phyloP scores from a whole-genome alignment of 1,139 yeast species.

The Meyerozyma guilliermondii region DNA sequence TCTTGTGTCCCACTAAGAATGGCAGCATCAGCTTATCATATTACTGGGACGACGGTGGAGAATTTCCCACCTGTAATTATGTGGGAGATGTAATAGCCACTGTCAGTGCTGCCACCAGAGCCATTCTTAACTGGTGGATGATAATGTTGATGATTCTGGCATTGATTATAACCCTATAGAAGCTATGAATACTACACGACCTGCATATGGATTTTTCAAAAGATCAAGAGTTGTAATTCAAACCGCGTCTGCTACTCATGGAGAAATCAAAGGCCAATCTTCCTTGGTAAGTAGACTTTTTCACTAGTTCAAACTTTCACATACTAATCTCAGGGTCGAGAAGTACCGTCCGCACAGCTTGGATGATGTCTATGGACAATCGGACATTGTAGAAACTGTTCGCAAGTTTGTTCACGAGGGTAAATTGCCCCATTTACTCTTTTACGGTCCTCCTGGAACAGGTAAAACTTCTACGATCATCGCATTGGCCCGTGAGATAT shows the following conservation, averaged over 20 bases:
- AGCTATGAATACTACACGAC: background rate
- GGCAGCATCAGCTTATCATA: conserved; percentile 41
- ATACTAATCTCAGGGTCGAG: conserved; percentile 61
- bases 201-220: background rate
- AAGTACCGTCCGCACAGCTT: conserved; percentile 85
- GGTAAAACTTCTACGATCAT: conserved; percentile 94
- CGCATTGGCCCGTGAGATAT: conserved; percentile 88
- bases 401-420: conserved; percentile 81
- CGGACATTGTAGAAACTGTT: conserved; percentile 76
- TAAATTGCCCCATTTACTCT: conserved; percentile 79
- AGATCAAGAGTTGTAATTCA: background rate
- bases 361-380: conserved; percentile 89
- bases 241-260: conserved; percentile 1
- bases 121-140: background rate
- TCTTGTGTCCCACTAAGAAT: conserved; percentile 59
- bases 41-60: conserved; percentile 33
- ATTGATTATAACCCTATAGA: background rate
- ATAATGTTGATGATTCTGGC: background rate
- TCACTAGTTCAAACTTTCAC: too few relatives aligned
- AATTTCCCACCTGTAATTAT: conserved; percentile 43
- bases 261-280: background rate
- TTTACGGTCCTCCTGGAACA: conserved; percentile 98
- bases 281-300: conserved; percentile 1
- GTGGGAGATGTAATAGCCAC: conserved; percentile 26
- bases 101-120: background rate